Evolutionary conservation across 1,139 yeast genomes (phyloP), one percentile per base, ranked within the genome.

Genomic region (Debaryomyces psychrophilus): DNA sequence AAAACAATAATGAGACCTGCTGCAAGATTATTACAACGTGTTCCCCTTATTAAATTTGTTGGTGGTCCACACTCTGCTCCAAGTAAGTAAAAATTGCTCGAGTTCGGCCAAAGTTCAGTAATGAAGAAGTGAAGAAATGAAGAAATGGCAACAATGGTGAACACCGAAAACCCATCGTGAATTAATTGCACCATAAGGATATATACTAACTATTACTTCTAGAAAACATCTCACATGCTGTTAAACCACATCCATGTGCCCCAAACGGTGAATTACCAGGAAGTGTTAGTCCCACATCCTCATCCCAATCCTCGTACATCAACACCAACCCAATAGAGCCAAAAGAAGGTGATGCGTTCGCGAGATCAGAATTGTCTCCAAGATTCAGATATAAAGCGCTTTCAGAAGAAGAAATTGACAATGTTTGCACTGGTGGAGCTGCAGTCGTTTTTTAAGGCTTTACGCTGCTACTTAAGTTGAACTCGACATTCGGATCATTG

Each of bases 391-490:
- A 84, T 67, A 71, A 73, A 44, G 69, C 75, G 4, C 75, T 88
- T 26, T 81, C 80, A 47, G 87, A 81, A 22, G 54, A 60, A n/a
- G 97, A 90, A 65, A 81, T 85, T 42, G 96, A 86, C 8, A 77
- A 81, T 53, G 81, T 90, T 58, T 76, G 81, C 58, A 76, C 78
- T 45, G 97, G 97, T 41, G 96, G 96, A 52, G 95, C 95, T 36
- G 83, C 73, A 23, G 53, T 71, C 44, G 69, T 75, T 14, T 73
- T 61, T 53, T 73, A 63, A 44, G 22, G n/a, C 12, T 14, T 4
- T 5, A 29, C 20, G 7, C 25, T 22, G 9, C 14, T 33, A 33
- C 36, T 29, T 29, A 11, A 15, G 11, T 15, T 8, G 8, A 18
- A 7, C 25, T 12, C 25, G n/a, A 11, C 23, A 12, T 20, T 12